Conservation (phyloP, 495 filamentous ascomycete genomes). For the Copromyces sp. region DNA sequence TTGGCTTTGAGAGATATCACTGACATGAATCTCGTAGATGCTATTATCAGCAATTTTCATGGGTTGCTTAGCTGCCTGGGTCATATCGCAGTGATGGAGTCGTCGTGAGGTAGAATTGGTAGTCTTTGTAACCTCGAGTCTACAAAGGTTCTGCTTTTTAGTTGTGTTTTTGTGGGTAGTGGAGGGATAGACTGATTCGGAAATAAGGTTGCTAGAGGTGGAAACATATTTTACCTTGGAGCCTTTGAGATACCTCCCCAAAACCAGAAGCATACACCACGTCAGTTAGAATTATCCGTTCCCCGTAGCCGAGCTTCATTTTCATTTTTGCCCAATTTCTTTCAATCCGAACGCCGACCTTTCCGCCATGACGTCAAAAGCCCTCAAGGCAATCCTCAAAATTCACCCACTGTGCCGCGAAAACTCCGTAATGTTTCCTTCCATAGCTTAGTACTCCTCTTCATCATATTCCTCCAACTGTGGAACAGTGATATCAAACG, state of each 20-base stretch:
- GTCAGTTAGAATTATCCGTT: not conserved
- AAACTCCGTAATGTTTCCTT: not conserved
- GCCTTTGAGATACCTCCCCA: not conserved
- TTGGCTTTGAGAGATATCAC: not conserved
- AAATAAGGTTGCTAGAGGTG: not conserved
- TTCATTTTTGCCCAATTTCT: not conserved
- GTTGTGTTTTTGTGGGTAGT: not conserved
- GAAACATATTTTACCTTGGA: not conserved
- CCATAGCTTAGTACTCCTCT: not conserved
- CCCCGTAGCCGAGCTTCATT: not conserved
- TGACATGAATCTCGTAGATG: not conserved
- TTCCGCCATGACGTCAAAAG: not conserved
- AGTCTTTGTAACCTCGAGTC: not conserved
- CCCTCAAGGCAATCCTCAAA: not conserved
- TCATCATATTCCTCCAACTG: constrained; percentile 36
- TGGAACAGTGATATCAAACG: constrained; percentile 58
- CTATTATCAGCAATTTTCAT: not conserved
- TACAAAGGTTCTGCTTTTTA: not conserved
- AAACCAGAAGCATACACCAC: not conserved
- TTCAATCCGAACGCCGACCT: not conserved
- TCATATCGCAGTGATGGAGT: not conserved
- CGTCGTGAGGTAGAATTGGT: not conserved
- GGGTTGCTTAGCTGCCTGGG: not conserved
- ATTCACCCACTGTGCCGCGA: not conserved
- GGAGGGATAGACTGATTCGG: not conserved